A percentile compares a stretch with the other conserved stretches of the same genome.
Evolutionary conservation across 2,329 filamentous ascomycete species (phyloP).

Genomic region (Pestalotiopsis sp.): DNA sequence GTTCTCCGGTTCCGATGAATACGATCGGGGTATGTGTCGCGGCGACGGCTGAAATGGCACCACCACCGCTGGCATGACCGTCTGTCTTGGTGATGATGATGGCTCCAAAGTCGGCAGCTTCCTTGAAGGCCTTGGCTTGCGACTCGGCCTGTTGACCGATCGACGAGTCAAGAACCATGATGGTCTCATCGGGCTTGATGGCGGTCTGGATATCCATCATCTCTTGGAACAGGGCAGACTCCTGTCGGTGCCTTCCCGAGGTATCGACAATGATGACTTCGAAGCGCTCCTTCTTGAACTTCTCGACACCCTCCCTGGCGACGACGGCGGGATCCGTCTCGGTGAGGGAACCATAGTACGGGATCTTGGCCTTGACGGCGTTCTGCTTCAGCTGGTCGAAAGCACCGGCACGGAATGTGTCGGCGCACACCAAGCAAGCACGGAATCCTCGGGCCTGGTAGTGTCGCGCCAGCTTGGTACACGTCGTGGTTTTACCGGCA

Average conservation of each 20-base stretch:
- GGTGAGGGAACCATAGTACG: conserved; percentile 95
- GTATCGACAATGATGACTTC: conserved; percentile 99
- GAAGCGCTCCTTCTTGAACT: conserved; percentile 98
- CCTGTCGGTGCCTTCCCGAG: conserved; percentile 90
- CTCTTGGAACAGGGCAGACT: conserved; percentile 92
- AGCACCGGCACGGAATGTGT: conserved; percentile 97
- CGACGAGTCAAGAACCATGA: conserved; percentile 95
- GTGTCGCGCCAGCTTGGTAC: conserved; percentile 93
- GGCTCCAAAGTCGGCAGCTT: conserved; percentile 92
- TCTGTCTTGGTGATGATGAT: conserved; percentile 99
- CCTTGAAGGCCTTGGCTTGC: conserved; percentile 95
- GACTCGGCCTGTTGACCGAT: conserved; percentile 96
- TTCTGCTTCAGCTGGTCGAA: conserved; percentile 99
- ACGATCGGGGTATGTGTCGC: conserved; percentile 97
- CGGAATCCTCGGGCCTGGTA: conserved; percentile 94
- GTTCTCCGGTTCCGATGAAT: conserved; percentile 96
- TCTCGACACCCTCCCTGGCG: conserved; percentile 92
- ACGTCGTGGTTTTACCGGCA: conserved; percentile 96
- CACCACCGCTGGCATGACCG: conserved; percentile 91
- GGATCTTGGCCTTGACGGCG: conserved; percentile 97
- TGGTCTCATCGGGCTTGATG: conserved; percentile 90
- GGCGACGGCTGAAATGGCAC: conserved; percentile 95
- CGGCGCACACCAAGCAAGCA: conserved; percentile 91
- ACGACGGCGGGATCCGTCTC: conserved; percentile 95
- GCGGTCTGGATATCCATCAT: conserved; percentile 96